Base-by-base conservation (phyloP, 805 yeast genomes). In the Ogataea paraovalis region DNA sequence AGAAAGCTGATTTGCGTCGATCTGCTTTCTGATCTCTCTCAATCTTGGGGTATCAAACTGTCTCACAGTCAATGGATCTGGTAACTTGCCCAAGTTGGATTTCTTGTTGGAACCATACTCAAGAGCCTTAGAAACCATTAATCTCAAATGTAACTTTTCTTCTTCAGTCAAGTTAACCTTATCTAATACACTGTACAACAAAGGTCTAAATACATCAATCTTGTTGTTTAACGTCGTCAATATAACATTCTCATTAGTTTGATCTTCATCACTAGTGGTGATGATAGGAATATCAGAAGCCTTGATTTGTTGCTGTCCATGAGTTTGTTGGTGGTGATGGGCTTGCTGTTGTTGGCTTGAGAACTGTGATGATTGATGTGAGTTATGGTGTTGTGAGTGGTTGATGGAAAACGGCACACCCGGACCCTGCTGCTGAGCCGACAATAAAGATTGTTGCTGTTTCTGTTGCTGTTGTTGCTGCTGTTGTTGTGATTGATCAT, bases 11-110 rank as follows among this genome's bases (percentile, higher is more conserved):
- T 80, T 78, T 8, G 74, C 66, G 61, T 85, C 91, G 47, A 87
- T 72, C 27, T 72, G 69, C 64, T 92, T 91, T 48, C 98, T 76
- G 48, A 90, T 75, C 59, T 94, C 99, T 46, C 98, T 74, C 47
- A 92, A 71, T 53, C 82, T 86, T 4, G 97, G 92, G 0, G 96
- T 87, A 65, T 90, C 97, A 66, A 87, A 90, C 46, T 80, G 83
- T 52, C 95, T 79, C 23, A 77, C 71, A 2, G 81, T 69, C 21
- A 78, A 68, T 27, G 91, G 83, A 46, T 84, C 90, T 0, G 96
- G 96, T 25, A 87, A 71, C 6, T 91, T 85, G 3, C 91, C 92
- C 58, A 82, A 78, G 56, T 78, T 78, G 18, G 74, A 69, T 45
- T 75, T 51, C 46, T 54, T 58, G 47, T 77, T 73, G 6, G 75